Evolutionary conservation across 768 basidiomycete genomes (phyloP).

Genomic region (Lepiota subincarnata): DNA sequence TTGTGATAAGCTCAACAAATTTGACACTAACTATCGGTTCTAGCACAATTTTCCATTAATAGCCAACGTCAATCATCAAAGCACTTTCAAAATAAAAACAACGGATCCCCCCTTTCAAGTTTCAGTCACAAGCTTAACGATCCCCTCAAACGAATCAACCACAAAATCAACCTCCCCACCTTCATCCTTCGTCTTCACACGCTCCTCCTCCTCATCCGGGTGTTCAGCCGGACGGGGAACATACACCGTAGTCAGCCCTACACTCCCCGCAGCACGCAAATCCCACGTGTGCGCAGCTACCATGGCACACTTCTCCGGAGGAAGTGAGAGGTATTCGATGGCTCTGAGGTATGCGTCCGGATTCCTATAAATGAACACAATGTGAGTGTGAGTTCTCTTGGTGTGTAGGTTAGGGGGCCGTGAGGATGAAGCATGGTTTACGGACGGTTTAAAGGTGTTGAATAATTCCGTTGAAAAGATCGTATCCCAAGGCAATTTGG

Average conservation of each 20-base stretch:
- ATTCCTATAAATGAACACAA: constrained; percentile 35
- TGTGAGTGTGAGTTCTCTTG: no score
- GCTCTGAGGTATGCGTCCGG: constrained; percentile 49
- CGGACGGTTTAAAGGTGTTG: constrained; percentile 62
- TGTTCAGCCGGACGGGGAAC: constrained; percentile 48
- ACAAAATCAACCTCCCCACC: constrained; percentile 60
- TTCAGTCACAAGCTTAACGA: constrained; percentile 8
- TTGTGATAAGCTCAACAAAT: no score
- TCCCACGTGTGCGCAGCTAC: constrained; percentile 64
- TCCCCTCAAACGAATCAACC: constrained; percentile 38
- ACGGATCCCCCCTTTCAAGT: no score
- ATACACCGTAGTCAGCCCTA: constrained; percentile 59
- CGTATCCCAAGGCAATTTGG: constrained; percentile 59
- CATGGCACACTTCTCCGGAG: constrained; percentile 52
- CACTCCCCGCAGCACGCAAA: constrained; percentile 44
- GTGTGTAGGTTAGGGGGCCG: not conserved
- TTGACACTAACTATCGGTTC: not conserved
- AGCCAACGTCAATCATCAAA: not conserved
- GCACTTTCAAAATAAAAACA: no score
- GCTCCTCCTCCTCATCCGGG: constrained; percentile 25
- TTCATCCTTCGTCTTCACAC: constrained; percentile 40
- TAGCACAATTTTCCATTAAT: not conserved
- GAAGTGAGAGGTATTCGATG: constrained; percentile 43
- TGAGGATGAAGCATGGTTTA: not conserved
- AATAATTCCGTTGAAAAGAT: constrained; percentile 61